These are phyloP conservation scores for Penicillium sp. DNA, from an alignment of 2,329 filamentous ascomycete species.

Conservation along the genomic window DNA sequence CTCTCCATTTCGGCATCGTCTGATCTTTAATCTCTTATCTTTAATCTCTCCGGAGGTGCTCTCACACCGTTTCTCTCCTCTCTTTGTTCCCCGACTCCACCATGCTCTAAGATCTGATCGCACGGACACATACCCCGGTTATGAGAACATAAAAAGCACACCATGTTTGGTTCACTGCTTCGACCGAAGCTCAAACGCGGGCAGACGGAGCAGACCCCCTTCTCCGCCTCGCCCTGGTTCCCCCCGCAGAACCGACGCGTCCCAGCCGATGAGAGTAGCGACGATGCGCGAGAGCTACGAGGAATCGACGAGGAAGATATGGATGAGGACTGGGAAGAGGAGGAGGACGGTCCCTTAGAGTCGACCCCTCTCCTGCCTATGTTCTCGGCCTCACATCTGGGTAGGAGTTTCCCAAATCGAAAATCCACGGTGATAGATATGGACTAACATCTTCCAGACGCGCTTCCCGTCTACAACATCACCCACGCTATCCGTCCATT, in stretches of 20 bases:
- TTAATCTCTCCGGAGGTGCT: not conserved
- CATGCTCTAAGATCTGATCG: conserved; percentile 1
- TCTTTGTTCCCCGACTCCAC: conserved; percentile 1
- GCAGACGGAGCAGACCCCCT: conserved; percentile 19
- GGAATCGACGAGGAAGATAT: conserved; percentile 44
- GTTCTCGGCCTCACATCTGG: conserved; percentile 77
- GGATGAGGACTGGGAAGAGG: conserved; percentile 41
- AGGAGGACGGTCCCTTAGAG: conserved; percentile 47
- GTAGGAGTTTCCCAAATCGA: conserved; percentile 47
- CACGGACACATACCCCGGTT: not conserved
- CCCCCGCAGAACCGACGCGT: conserved; percentile 13
- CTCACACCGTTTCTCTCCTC: not conserved
- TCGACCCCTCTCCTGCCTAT: conserved; percentile 68
- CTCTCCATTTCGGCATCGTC: not conserved
- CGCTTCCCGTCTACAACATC: conserved; percentile 83
- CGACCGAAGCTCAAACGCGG: conserved; percentile 21
- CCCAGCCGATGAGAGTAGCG: conserved; percentile 12
- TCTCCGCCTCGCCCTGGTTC: conserved; percentile 20
- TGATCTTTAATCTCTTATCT: not conserved
- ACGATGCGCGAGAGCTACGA: conserved; percentile 24
- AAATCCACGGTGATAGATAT: not conserved
- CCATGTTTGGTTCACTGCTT: conserved; percentile 26
- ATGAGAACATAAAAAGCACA: conserved; percentile 3
- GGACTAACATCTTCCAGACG: conserved; percentile 58
- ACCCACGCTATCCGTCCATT: conserved; percentile 88